Percentiles rank a stretch among this genome's conserved stretches.
Conservation (phyloP, 805 yeast species). For the Ogataea haglerorum region DNA sequence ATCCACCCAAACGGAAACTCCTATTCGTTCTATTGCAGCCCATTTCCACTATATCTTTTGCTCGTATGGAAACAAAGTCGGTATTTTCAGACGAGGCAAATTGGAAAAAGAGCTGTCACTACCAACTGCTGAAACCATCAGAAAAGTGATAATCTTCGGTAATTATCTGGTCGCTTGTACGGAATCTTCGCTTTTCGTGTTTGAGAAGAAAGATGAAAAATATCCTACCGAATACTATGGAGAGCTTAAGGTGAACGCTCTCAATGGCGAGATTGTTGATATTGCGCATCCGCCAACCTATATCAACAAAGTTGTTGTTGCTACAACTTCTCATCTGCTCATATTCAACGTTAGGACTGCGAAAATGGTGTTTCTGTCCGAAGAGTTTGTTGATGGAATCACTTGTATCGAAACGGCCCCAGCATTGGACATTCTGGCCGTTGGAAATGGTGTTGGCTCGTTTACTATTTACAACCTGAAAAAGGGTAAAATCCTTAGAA, state of each 20-base stretch:
- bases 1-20: slow-evolving; percentile 65
- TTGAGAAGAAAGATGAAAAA: slow-evolving; percentile 37
- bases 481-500: slow-evolving; percentile 56
- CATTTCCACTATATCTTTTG: slow-evolving; percentile 84
- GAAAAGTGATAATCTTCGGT: slow-evolving; percentile 65
- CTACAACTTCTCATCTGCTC: slow-evolving; percentile 61
- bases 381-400: slow-evolving; percentile 52
- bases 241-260: slow-evolving; percentile 50
- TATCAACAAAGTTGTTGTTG: slow-evolving; percentile 80
- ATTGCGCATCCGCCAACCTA: slow-evolving; percentile 86
- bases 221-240: slow-evolving; percentile 67
- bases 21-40: slow-evolving; percentile 69
- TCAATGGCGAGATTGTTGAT: slow-evolving; percentile 70
- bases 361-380: slow-evolving; percentile 51
- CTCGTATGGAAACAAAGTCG: slow-evolving; percentile 66
- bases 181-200: slow-evolving; percentile 29
- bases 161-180: slow-evolving; percentile 65
- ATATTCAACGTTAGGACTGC: slow-evolving; percentile 77
- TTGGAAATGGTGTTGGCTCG: slow-evolving; percentile 70
- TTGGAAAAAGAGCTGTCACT: slow-evolving; percentile 41
- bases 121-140: slow-evolving; percentile 38
- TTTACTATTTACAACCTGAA: slow-evolving; percentile 64
- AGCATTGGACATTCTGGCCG: slow-evolving; percentile 75
- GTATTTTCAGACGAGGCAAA: slow-evolving; percentile 79
- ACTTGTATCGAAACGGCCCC: slow-evolving; percentile 82